Evolutionary conservation across 257 asterid species (phyloP).

Genomic region (Solanum ossicruentum): DNA sequence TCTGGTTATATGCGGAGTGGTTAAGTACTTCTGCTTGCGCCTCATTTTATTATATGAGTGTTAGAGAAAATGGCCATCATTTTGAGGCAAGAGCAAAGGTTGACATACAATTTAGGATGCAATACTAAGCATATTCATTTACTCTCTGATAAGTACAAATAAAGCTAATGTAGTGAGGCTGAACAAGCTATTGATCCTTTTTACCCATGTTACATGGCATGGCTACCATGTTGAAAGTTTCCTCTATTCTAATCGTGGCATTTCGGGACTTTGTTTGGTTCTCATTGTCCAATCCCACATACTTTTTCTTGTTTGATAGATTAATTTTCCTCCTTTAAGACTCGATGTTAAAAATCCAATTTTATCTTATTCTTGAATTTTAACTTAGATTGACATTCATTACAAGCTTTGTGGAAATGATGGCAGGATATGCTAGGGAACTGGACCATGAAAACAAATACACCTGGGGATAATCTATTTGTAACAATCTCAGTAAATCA

Average conservation of each 20-base stretch:
- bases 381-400: not conserved
- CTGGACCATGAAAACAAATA: slow-evolving; percentile 61
- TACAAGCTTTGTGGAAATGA: not conserved
- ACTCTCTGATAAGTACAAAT: not conserved
- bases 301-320: not conserved
- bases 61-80: not conserved
- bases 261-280: not conserved
- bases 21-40: not conserved
- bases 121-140: not conserved
- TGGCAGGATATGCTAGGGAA: slow-evolving; percentile 80
- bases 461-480: slow-evolving; percentile 55
- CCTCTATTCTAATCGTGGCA: not conserved
- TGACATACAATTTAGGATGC: not conserved
- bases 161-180: not conserved
- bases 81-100: not conserved
- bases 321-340: not conserved
- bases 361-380: not conserved
- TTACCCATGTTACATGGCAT: not conserved
- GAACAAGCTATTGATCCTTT: not conserved
- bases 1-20: not conserved
- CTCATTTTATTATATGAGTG: not conserved
- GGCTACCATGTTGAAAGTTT: not conserved
- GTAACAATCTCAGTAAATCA: slow-evolving; percentile 67
- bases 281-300: not conserved
- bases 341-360: not conserved